Conservation (phyloP, 1,284 basidiomycete species). For the Ceratobasidium sp. region DNA sequence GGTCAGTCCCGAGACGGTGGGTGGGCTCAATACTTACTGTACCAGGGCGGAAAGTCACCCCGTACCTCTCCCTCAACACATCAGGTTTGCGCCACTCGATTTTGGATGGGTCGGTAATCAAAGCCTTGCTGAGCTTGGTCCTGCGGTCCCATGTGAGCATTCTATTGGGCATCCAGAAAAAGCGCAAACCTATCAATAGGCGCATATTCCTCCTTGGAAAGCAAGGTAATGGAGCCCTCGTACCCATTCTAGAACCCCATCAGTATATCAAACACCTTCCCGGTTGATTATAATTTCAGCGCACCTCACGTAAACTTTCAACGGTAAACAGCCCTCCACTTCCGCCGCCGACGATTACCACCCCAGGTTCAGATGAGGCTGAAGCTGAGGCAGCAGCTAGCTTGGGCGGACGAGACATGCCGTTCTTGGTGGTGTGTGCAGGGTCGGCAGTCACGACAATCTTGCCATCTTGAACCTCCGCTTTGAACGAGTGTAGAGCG, state of each 20-base stretch:
- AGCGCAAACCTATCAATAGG: slow-evolving; percentile 79
- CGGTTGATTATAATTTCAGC: slow-evolving; percentile 27
- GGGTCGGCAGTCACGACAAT: slow-evolving; percentile 82
- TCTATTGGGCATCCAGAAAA: not conserved
- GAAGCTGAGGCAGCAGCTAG: slow-evolving; percentile 47
- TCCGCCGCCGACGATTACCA: slow-evolving; percentile 90
- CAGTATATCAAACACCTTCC: not conserved
- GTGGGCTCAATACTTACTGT: slow-evolving; percentile 55
- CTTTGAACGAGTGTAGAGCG: slow-evolving; percentile 83
- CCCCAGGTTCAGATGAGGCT: slow-evolving; percentile 59
- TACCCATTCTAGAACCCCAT: slow-evolving; percentile 67
- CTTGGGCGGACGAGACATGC: slow-evolving; percentile 63
- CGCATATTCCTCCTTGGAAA: slow-evolving; percentile 79
- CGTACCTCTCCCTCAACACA: slow-evolving; percentile 81
- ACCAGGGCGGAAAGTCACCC: slow-evolving; percentile 73
- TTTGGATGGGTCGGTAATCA: slow-evolving; percentile 79
- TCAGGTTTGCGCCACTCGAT: slow-evolving; percentile 75
- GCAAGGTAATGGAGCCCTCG: slow-evolving; percentile 75
- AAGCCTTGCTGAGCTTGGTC: slow-evolving; percentile 89
- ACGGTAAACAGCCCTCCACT: slow-evolving; percentile 80
- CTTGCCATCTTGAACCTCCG: slow-evolving; percentile 71
- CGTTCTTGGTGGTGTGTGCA: slow-evolving; percentile 69
- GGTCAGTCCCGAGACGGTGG: slow-evolving; percentile 16
- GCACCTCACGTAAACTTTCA: slow-evolving; percentile 83
- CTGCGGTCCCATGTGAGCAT: slow-evolving; percentile 49